Evolutionary conservation across 2,329 filamentous ascomycete species (phyloP).

Genomic region (Saccharata proteae): DNA sequence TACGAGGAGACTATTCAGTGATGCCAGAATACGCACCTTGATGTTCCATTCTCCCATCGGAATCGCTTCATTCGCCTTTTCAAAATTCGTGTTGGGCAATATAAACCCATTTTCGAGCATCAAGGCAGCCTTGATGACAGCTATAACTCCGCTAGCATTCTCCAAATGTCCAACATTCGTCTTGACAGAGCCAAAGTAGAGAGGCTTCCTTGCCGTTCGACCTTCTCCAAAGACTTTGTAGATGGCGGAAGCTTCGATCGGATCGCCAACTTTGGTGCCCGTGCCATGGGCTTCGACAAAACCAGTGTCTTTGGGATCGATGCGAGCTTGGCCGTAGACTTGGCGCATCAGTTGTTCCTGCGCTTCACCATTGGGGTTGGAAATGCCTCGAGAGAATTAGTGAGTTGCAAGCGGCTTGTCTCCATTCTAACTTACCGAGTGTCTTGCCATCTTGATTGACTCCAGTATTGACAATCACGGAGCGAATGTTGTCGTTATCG

Average conservation of each 20-base stretch:
- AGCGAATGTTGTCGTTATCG: conserved; percentile 42
- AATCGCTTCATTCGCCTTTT: conserved; percentile 10
- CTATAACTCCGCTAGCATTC: conserved; percentile 16
- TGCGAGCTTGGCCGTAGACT: conserved; percentile 25
- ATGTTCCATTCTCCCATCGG: conserved; percentile 9
- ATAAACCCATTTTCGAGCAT: conserved; percentile 15
- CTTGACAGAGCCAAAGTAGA: conserved; percentile 15
- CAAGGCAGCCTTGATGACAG: conserved; percentile 17
- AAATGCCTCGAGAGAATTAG: conserved; percentile 46
- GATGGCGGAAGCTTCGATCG: conserved; percentile 15
- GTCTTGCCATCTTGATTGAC: conserved; percentile 38
- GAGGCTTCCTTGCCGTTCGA: conserved; percentile 14
- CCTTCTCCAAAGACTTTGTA: conserved; percentile 5
- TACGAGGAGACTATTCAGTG: neutral
- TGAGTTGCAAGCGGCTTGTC: too few species aligned
- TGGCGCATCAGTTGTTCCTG: conserved; percentile 25
- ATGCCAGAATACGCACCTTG: conserved; percentile 7
- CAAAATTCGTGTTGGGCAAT: conserved; percentile 15
- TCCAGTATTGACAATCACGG: conserved; percentile 29
- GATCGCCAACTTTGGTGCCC: conserved; percentile 42
- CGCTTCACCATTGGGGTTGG: conserved; percentile 42
- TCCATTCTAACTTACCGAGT: conserved; percentile 3
- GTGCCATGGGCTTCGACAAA: conserved; percentile 37
- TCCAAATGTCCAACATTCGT: conserved; percentile 22
- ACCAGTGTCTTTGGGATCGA: conserved; percentile 12